Evolutionary conservation across 768 basidiomycete species (phyloP).

Genomic region (Naganishia vaughanmartiniae): DNA sequence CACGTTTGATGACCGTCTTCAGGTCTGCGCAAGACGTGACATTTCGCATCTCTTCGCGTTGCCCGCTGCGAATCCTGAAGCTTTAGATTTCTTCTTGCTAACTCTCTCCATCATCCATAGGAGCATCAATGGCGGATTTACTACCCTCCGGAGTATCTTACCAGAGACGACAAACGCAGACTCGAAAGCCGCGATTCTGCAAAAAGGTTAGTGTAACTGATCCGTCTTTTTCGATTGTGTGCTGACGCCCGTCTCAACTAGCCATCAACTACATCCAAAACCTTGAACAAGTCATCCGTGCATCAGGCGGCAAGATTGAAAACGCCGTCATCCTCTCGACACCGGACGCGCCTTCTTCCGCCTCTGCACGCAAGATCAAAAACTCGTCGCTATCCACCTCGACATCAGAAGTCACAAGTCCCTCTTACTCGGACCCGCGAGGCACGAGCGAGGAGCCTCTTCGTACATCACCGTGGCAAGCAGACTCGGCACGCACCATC

Average conservation of each 20-base stretch:
- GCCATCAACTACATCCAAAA: slow-evolving; percentile 35
- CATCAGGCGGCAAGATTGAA: slow-evolving; percentile 24
- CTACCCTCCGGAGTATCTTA: slow-evolving; percentile 29
- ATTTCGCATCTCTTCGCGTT: too few species aligned
- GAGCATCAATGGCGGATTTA: slow-evolving; percentile 35
- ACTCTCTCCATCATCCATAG: background rate
- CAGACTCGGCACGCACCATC: too few species aligned
- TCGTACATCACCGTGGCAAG: too few species aligned
- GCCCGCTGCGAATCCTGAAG: too few species aligned
- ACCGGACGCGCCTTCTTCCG: background rate
- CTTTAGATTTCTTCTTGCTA: background rate
- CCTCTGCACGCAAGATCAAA: background rate
- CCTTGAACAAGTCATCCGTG: slow-evolving; percentile 33
- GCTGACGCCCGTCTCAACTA: background rate
- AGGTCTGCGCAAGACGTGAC: too few species aligned
- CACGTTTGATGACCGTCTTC: too few species aligned
- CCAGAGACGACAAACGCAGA: slow-evolving; percentile 33
- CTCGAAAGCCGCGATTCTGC: slow-evolving; percentile 34
- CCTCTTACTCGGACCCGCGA: background rate
- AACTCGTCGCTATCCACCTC: slow-evolving; percentile 14
- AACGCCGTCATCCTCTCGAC: slow-evolving; percentile 3
- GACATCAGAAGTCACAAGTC: slow-evolving; percentile 7
- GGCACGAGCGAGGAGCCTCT: background rate
- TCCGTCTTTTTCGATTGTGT: too few species aligned
- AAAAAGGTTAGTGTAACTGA: slow-evolving; percentile 25